These are phyloP conservation scores for Picea sitchensis DNA, from an alignment of 75 land plant genomes.

Conservation along the genomic window DNA sequence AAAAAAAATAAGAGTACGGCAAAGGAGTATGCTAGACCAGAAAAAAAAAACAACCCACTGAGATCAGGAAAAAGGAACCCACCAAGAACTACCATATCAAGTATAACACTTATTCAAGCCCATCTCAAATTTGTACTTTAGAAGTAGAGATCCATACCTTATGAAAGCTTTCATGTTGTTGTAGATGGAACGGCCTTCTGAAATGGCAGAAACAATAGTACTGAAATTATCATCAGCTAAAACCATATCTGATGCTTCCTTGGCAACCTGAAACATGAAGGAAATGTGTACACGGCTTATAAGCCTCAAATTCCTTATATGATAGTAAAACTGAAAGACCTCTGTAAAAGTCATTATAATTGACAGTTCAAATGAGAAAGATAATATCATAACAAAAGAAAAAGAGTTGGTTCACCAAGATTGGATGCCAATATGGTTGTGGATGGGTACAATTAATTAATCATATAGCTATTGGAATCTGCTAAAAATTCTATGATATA, in stretches of 20 bases:
- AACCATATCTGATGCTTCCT: constrained; percentile 94
- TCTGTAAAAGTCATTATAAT: not conserved
- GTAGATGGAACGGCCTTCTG: constrained; percentile 89
- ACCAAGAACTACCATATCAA: no score
- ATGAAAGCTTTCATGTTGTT: constrained; percentile 96
- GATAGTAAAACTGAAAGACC: not conserved
- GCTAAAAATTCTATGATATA: no score
- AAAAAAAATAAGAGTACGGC: not conserved
- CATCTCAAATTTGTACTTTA: not conserved
- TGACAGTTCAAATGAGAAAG: not conserved
- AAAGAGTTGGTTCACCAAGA: not conserved
- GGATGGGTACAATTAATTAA: no score
- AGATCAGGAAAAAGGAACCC: no score
- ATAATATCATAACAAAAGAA: not conserved
- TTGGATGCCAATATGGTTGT: not conserved
- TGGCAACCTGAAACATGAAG: constrained; percentile 42
- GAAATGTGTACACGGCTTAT: not conserved
- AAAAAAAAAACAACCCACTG: not conserved
- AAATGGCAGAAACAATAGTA: constrained; percentile 84
- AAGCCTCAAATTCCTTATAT: not conserved
- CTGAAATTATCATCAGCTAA: constrained; percentile 92
- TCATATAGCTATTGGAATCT: no score
- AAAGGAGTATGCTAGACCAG: not conserved
- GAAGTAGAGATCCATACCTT: constrained; percentile 36
- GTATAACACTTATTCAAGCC: no score